phyloP scores from a whole-genome alignment of 78 protist genomes.

The Dictyostelium brefeldianum region DNA sequence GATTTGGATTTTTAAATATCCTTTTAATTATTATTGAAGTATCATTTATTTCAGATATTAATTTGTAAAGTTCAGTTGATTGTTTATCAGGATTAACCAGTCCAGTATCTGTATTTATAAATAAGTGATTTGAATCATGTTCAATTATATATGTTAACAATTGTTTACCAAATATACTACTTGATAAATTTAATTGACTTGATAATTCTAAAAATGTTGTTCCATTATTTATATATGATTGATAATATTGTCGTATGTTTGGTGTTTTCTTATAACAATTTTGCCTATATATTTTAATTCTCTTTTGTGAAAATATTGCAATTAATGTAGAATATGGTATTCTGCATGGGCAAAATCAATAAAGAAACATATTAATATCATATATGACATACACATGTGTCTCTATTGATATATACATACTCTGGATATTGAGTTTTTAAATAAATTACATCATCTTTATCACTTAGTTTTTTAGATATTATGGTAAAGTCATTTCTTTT shows the following conservation, averaged over 20 bases:
- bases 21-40: slow-evolving; percentile 4
- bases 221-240: background rate
- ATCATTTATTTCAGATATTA: background rate
- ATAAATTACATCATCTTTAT: slow-evolving; percentile 58
- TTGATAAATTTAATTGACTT: slow-evolving; percentile 1
- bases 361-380: background rate
- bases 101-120: background rate
- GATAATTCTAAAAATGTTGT: slow-evolving; percentile 36
- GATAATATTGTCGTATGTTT: slow-evolving; percentile 18
- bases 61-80: background rate
- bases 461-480: slow-evolving; percentile 33
- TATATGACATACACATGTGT: too few relatives aligned
- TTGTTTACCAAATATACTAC: slow-evolving; percentile 28
- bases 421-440: slow-evolving; percentile 24
- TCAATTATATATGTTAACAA: slow-evolving; percentile 21
- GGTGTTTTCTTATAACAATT: slow-evolving; percentile 30
- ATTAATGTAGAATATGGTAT: slow-evolving; percentile 55
- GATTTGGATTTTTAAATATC: slow-evolving; percentile 37
- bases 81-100: background rate
- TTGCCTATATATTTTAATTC: slow-evolving; percentile 15
- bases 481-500: slow-evolving; percentile 47
- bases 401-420: background rate
- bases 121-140: background rate
- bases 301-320: slow-evolving; percentile 58
- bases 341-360: background rate